Conservation (phyloP, 106 monocot species). For the Amphibolis antarctica region DNA sequence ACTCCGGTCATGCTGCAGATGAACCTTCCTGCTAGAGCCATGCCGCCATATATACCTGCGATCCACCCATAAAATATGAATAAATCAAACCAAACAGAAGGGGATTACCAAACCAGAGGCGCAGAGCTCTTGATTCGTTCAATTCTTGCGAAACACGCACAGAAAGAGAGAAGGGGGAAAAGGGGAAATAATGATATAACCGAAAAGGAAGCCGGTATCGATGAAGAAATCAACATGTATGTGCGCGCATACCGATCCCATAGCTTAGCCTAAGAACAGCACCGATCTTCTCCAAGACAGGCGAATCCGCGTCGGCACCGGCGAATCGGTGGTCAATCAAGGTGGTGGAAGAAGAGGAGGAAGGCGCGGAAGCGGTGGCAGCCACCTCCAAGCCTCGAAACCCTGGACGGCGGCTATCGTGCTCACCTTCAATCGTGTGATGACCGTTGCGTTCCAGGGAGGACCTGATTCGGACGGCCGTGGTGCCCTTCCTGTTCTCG, state of each 20-base stretch:
- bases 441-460: too few relatives aligned
- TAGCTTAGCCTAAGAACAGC: constrained; percentile 82
- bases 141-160: too few relatives aligned
- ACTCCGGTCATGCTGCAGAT: constrained; percentile 74
- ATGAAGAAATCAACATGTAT: neutral
- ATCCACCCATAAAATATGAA: neutral
- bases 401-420: constrained; percentile 4
- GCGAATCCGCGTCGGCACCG: constrained; percentile 32
- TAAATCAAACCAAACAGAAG: too few relatives aligned
- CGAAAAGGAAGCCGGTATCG: neutral
- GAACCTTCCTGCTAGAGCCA: constrained; percentile 79
- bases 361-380: constrained; percentile 10
- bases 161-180: neutral
- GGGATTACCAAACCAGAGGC: too few relatives aligned
- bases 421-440: too few relatives aligned
- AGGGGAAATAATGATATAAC: neutral
- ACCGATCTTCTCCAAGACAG: constrained; percentile 70
- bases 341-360: constrained; percentile 1
- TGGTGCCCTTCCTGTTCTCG: too few relatives aligned
- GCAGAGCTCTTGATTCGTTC: too few relatives aligned
- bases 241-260: constrained; percentile 47
- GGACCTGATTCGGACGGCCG: too few relatives aligned
- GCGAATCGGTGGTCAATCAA: constrained; percentile 24
- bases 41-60: constrained; percentile 77
- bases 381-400: constrained; percentile 24